Evolutionary conservation across 495 filamentous ascomycete genomes (phyloP).

Genomic region (Penicillium coffeae): DNA sequence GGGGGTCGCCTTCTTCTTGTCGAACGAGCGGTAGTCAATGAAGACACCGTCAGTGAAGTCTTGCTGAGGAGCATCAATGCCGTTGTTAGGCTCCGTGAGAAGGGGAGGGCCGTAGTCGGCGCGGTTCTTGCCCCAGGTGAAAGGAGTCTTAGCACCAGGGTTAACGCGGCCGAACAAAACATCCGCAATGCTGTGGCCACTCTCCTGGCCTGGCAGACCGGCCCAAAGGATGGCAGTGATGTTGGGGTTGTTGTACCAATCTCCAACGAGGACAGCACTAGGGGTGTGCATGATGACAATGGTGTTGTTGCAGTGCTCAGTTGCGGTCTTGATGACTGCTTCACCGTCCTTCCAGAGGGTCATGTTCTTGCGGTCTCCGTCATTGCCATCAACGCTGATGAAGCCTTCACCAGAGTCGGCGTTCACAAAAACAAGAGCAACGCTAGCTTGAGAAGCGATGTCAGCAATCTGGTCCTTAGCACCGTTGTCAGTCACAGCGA

Average conservation of each 20-base stretch:
- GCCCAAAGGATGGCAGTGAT: constrained; percentile 94
- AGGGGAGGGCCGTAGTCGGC: constrained; percentile 73
- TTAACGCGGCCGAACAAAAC: constrained; percentile 88
- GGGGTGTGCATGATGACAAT: constrained; percentile 88
- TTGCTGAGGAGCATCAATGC: constrained; percentile 65
- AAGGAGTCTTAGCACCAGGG: constrained; percentile 79
- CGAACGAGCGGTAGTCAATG: constrained; percentile 92
- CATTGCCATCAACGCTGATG: constrained; percentile 78
- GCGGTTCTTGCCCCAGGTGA: constrained; percentile 76
- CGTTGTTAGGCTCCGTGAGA: constrained; percentile 72
- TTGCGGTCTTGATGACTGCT: constrained; percentile 70
- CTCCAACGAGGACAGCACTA: constrained; percentile 72
- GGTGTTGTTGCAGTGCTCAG: constrained; percentile 79
- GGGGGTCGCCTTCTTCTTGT: constrained; percentile 68
- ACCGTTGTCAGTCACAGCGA: constrained; percentile 76
- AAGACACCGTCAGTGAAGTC: constrained; percentile 84
- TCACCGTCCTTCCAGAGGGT: constrained; percentile 86
- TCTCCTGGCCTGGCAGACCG: constrained; percentile 88
- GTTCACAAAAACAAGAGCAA: constrained; percentile 85
- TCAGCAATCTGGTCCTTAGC: constrained; percentile 55
- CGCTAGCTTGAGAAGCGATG: constrained; percentile 63
- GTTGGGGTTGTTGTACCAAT: constrained; percentile 81
- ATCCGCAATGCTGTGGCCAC: constrained; percentile 84
- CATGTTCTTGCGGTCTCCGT: constrained; percentile 88
- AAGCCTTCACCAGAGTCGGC: constrained; percentile 84